These are phyloP conservation scores for Friedmanniomyces simplex DNA, from an alignment of 495 filamentous ascomycete species.

Conservation along the genomic window DNA sequence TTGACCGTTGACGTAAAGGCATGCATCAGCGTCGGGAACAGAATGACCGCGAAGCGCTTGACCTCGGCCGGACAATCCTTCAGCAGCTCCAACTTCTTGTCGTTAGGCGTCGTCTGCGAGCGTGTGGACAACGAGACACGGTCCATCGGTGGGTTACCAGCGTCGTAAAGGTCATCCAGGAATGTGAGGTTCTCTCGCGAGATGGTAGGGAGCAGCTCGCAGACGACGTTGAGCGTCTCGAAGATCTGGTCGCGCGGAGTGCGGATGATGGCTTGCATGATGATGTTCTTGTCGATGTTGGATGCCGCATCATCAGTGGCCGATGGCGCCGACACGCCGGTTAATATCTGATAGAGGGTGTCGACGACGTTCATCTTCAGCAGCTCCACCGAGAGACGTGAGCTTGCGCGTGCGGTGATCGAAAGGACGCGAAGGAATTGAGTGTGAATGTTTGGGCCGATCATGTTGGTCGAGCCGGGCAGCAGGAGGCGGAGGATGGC, in stretches of 20 bases:
- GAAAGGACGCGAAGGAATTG: constrained; percentile 88
- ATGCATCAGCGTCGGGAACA: constrained; percentile 95
- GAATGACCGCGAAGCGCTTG: constrained; percentile 81
- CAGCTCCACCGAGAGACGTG: constrained; percentile 74
- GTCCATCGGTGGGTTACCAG: constrained; percentile 34
- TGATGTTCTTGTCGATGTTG: constrained; percentile 92
- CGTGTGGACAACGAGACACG: constrained; percentile 30
- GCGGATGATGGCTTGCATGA: constrained; percentile 98
- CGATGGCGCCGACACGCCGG: constrained; percentile 82
- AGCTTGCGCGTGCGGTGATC: constrained; percentile 79
- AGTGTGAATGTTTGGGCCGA: constrained; percentile 91
- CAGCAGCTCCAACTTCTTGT: constrained; percentile 67
- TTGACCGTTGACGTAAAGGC: constrained; percentile 98
- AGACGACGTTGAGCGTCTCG: constrained; percentile 95
- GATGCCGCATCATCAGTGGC: constrained; percentile 69
- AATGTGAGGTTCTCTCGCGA: constrained; percentile 41
- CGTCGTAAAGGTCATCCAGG: constrained; percentile 44
- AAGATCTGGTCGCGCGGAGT: constrained; percentile 93
- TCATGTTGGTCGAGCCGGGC: constrained; percentile 90
- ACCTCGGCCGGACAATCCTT: constrained; percentile 74
- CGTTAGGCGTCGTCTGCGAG: constrained; percentile 53
- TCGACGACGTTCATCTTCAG: constrained; percentile 97
- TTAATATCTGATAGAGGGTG: constrained; percentile 94
- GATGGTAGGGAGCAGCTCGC: constrained; percentile 76
- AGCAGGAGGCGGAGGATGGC: constrained; percentile 82